These are phyloP conservation scores for apple (Malus domestica) DNA, from an alignment of 306 rosid genomes.

Conservation along the genomic window DNA sequence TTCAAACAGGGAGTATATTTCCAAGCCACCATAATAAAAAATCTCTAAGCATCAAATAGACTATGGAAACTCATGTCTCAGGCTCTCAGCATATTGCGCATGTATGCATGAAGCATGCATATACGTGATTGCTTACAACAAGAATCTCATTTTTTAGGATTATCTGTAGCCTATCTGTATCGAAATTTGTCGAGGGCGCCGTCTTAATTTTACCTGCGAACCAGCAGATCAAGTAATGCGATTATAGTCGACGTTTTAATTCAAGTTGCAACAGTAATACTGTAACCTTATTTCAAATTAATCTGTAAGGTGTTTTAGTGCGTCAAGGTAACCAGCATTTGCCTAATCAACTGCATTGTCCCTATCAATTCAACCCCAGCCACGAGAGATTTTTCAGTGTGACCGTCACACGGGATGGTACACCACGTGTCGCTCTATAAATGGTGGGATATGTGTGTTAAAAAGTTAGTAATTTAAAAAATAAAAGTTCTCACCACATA, in stretches of 20 bases:
- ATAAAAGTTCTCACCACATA: no score
- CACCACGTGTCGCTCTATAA: no score
- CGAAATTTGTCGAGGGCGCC: slow-evolving; percentile 80
- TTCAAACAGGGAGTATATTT: no score
- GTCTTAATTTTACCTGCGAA: slow-evolving; percentile 87
- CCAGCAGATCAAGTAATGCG: slow-evolving; percentile 21
- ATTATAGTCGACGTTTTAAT: slow-evolving; percentile 16
- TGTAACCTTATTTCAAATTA: slow-evolving; percentile 68
- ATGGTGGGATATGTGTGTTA: no score
- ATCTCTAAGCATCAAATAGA: no score
- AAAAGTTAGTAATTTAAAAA: no score
- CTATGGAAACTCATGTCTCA: no score
- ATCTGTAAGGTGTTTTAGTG: slow-evolving; percentile 82
- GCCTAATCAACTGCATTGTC: slow-evolving; percentile 63
- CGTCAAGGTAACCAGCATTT: slow-evolving; percentile 81
- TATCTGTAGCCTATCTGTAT: slow-evolving; percentile 79
- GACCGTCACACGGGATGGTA: no score
- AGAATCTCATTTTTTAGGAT: slow-evolving; percentile 89
- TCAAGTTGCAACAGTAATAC: slow-evolving; percentile 1
- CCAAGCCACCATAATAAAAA: no score
- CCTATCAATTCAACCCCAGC: slow-evolving; percentile 33
- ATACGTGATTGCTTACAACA: slow-evolving; percentile 94
- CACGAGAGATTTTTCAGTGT: no score
- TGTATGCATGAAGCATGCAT: background rate
- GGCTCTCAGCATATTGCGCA: no score